Base-by-base conservation (phyloP, 208 protist species). In the Leptomonas seymouri region DNA sequence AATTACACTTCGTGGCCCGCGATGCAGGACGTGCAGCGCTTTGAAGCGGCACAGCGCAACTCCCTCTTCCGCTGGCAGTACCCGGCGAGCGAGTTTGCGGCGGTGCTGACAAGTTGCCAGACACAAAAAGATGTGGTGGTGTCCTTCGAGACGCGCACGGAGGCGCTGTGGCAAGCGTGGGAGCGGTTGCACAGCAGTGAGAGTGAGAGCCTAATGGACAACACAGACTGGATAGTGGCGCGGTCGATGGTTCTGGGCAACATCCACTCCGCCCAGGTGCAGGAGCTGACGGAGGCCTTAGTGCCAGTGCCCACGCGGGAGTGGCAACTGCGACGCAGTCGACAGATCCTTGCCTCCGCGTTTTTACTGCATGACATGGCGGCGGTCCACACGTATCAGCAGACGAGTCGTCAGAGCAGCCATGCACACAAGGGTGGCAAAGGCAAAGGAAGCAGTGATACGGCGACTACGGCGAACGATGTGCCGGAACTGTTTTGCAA, bases 11-110 rank as follows among this genome's bases (percentile, higher is more conserved):
- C 86, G 42, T 94, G 89, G 87, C 86, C 91, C 8, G 87, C 82
- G 21, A 93, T 94, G 87, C 76, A 86, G 63, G 86, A 91, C 54
- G 74, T 96, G 59, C 80, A 87, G 49, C 79, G 76, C 45, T 96
- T 86, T 64, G 85, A 93, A 63, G 54, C 72, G 23, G 50, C 59
- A 23, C 91, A 93, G 70, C 69, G 25, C 65, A 82, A 86, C 70
- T 93, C 89, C 9, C 39, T 96, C 41, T 84, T 71, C 25, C 80
- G 80, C 23, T 72, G 73, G 69, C 66, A 85, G 67, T 83, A 54
- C 62, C 63, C 59, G 21, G 73, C 90, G 2, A 76, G 87, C 46
- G 74, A 80, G 44, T 84, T 67, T 46, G 83, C 55, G 41, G 53
- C 74, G 4, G 61, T 51, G 46, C 80, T 96, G n/a, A 78, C 61